Percentiles rank a stretch among this genome's conserved stretches.
Conservation (phyloP, 2,329 filamentous ascomycete species). For the Botryosphaeria dothidea region DNA sequence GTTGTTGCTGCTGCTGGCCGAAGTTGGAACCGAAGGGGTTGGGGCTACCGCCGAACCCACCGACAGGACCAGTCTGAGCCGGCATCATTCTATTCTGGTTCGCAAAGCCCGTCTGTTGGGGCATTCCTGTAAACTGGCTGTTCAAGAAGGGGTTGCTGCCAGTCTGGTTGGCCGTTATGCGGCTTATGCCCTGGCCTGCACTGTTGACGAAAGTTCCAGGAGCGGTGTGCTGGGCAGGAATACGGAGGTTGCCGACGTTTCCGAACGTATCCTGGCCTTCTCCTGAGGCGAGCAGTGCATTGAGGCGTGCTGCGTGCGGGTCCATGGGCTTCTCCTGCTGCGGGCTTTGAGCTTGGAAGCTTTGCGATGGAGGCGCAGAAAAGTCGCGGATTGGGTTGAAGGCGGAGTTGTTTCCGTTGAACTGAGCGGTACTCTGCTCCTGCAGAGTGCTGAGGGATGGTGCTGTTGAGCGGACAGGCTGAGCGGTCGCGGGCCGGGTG, state of each 20-base stretch:
- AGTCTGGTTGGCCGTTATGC: conserved; percentile 67
- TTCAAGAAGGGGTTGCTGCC: conserved; percentile 89
- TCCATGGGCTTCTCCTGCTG: conserved; percentile 50
- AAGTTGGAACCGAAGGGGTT: conserved; percentile 57
- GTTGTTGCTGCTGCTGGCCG: conserved; percentile 45
- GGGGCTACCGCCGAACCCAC: conserved; percentile 53
- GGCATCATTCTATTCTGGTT: conserved; percentile 45
- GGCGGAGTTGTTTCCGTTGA: conserved; percentile 56
- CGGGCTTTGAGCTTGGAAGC: conserved; percentile 31
- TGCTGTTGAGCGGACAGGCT: conserved; percentile 56
- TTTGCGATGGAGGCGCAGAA: conserved; percentile 30
- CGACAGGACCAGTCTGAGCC: conserved; percentile 53
- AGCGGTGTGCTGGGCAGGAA: conserved; percentile 93
- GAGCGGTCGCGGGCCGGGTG: conserved; percentile 58
- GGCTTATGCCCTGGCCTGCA: conserved; percentile 76
- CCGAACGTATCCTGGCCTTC: conserved; percentile 97
- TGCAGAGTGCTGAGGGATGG: conserved; percentile 74
- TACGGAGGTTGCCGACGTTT: conserved; percentile 93
- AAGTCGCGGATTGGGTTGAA: conserved; percentile 49
- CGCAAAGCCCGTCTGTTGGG: conserved; percentile 42
- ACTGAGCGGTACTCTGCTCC: conserved; percentile 78
- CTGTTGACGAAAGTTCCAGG: conserved; percentile 97
- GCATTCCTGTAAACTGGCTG: conserved; percentile 74
- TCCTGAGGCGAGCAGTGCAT: conserved; percentile 79
- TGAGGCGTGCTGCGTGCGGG: conserved; percentile 71